These are phyloP conservation scores for Apiospora aurea DNA, from an alignment of 2,329 filamentous ascomycete species.

Conservation along the genomic window DNA sequence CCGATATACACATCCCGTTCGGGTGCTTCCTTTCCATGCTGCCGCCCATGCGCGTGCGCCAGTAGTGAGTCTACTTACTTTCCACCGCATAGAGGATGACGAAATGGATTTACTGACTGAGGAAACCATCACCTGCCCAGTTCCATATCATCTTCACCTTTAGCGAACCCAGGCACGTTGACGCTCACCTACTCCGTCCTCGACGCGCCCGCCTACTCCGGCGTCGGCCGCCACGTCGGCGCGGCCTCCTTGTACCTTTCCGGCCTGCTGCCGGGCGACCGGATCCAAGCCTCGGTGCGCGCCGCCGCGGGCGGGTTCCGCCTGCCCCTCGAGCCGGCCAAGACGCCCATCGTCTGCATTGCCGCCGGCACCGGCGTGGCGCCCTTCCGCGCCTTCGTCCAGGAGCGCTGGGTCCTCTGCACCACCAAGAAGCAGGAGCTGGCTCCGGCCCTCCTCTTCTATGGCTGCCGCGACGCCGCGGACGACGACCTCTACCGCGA, in stretches of 20 bases:
- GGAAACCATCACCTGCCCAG: conserved; percentile 35
- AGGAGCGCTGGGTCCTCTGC: conserved; percentile 62
- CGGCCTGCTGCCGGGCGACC: conserved; percentile 51
- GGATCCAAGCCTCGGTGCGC: conserved; percentile 48
- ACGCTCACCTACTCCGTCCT: conserved; percentile 75
- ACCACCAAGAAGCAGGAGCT: conserved; percentile 55
- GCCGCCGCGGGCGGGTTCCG: conserved; percentile 52
- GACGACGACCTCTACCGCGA: conserved; percentile 67
- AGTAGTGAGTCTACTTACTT: conserved; percentile 64
- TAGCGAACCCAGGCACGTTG: conserved; percentile 61
- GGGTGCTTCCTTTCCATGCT: conserved; percentile 74
- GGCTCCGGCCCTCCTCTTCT: conserved; percentile 69
- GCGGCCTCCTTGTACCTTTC: conserved; percentile 69
- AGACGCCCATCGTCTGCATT: conserved; percentile 58
- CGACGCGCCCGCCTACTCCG: conserved; percentile 59
- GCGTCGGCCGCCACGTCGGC: conserved; percentile 60
- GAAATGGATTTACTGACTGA: background rate
- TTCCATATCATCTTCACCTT: conserved; percentile 78
- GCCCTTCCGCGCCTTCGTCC: conserved; percentile 68
- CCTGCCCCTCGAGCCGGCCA: conserved; percentile 53
- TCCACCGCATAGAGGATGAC: conserved; percentile 39
- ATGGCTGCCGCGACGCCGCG: conserved; percentile 64
- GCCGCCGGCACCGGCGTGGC: conserved; percentile 64
- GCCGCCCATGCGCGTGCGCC: conserved; percentile 78
- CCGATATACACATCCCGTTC: conserved; percentile 66